These are phyloP conservation scores for Oryza australiensis DNA, from an alignment of 176 grass and related monocot genomes.

Conservation along the genomic window DNA sequence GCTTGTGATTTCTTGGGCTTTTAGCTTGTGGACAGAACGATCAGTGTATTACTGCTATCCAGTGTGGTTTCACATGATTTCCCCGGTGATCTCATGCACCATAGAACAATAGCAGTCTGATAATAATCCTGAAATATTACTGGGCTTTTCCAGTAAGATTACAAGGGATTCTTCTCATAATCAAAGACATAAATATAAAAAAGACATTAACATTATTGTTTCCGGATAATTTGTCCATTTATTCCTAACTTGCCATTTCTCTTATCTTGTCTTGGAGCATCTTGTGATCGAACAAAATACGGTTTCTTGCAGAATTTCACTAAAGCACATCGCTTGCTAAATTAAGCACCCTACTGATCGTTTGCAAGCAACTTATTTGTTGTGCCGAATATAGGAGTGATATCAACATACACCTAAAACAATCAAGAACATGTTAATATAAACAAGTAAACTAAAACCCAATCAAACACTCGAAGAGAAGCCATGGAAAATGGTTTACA, in stretches of 20 bases:
- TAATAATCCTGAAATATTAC: too few relatives aligned
- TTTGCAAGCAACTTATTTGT: conserved; percentile 54
- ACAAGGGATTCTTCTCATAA: not conserved
- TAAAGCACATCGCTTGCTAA: not conserved
- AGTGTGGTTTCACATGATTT: too few relatives aligned
- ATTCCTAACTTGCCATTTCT: not conserved
- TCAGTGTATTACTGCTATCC: too few relatives aligned
- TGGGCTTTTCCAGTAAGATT: not conserved
- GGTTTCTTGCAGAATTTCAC: not conserved
- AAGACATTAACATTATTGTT: not conserved
- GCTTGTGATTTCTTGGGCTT: too few relatives aligned
- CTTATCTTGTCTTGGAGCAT: not conserved
- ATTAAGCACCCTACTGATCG: not conserved
- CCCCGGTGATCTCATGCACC: too few relatives aligned
- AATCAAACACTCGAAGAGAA: too few relatives aligned
- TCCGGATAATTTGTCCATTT: not conserved
- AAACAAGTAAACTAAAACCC: too few relatives aligned
- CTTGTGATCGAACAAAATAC: not conserved
- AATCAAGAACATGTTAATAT: too few relatives aligned
- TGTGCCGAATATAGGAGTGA: conserved; percentile 53
- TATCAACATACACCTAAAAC: too few relatives aligned
- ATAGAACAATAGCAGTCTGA: too few relatives aligned
- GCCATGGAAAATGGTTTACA: too few relatives aligned
- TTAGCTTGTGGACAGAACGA: too few relatives aligned
- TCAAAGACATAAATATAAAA: not conserved